Conservation (phyloP, 768 basidiomycete genomes). For the Rhizopogon sp. region DNA sequence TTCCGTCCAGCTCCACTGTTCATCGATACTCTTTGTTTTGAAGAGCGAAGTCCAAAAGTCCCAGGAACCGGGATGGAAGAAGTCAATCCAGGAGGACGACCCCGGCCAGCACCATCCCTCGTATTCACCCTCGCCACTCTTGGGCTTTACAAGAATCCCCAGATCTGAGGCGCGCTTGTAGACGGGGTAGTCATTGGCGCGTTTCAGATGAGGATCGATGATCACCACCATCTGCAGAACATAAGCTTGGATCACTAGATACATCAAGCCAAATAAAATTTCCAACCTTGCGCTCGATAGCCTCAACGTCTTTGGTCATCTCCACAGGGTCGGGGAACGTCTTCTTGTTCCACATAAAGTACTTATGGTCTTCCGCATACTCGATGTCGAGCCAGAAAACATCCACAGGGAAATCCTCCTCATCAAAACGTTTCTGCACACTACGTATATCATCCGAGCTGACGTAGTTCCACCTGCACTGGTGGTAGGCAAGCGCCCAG, state of each 20-base stretch:
- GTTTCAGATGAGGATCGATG: slow-evolving; percentile 94
- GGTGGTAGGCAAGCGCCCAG: slow-evolving; percentile 93
- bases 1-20: slow-evolving; percentile 69
- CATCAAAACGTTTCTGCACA: slow-evolving; percentile 86
- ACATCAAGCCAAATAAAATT: background rate
- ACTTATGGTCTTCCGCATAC: slow-evolving; percentile 89
- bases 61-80: slow-evolving; percentile 89
- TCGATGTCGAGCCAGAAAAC: slow-evolving; percentile 98
- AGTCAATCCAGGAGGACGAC: slow-evolving; percentile 94
- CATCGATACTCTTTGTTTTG: slow-evolving; percentile 49
- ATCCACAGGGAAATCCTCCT: slow-evolving; percentile 92
- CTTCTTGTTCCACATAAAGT: slow-evolving; percentile 95
- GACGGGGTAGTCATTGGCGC: slow-evolving; percentile 69
- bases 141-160: slow-evolving; percentile 77
- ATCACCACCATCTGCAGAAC: slow-evolving; percentile 88
- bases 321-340: slow-evolving; percentile 91
- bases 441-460: slow-evolving; percentile 82
- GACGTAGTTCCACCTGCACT: slow-evolving; percentile 98
- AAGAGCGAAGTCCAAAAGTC: slow-evolving; percentile 89
- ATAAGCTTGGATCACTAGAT: background rate
- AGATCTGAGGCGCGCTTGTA: slow-evolving; percentile 81
- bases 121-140: slow-evolving; percentile 77
- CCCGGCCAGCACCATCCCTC: slow-evolving; percentile 99
- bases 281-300: slow-evolving; percentile 74
- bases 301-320: slow-evolving; percentile 89